These are phyloP conservation scores for Suillus paluster DNA, from an alignment of 768 basidiomycete genomes.

Conservation along the genomic window DNA sequence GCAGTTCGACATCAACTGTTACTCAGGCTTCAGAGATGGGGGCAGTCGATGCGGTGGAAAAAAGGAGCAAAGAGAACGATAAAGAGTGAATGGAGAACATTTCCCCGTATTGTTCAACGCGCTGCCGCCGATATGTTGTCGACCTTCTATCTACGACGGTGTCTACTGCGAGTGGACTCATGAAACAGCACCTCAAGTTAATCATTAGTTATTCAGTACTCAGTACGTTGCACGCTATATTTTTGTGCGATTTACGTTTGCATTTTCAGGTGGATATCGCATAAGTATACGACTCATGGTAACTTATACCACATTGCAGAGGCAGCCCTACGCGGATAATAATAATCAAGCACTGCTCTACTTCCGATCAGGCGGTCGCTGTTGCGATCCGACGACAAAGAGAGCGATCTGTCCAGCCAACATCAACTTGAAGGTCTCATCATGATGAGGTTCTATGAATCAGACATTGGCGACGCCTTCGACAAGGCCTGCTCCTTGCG, in stretches of 20 bases:
- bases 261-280: not conserved
- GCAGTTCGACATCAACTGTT: not conserved
- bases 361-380: not conserved
- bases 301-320: not conserved
- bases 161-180: not conserved
- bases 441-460: too few relatives aligned
- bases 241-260: not conserved
- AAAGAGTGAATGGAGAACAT: not conserved
- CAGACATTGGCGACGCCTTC: too few relatives aligned
- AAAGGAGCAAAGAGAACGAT: not conserved
- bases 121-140: not conserved
- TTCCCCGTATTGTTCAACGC: not conserved
- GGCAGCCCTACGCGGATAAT: not conserved
- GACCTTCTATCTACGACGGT: not conserved
- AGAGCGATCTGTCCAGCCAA: too few relatives aligned
- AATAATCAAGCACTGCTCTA: not conserved
- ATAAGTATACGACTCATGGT: not conserved
- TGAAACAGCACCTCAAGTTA: not conserved
- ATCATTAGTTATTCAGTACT: not conserved
- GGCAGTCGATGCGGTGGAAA: not conserved
- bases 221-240: not conserved
- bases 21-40: not conserved
- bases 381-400: not conserved
- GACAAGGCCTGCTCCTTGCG: too few relatives aligned
- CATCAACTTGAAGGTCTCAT: too few relatives aligned